phyloP scores from a whole-genome alignment of 305 asterid species.

The Caryopteris hybrid region DNA sequence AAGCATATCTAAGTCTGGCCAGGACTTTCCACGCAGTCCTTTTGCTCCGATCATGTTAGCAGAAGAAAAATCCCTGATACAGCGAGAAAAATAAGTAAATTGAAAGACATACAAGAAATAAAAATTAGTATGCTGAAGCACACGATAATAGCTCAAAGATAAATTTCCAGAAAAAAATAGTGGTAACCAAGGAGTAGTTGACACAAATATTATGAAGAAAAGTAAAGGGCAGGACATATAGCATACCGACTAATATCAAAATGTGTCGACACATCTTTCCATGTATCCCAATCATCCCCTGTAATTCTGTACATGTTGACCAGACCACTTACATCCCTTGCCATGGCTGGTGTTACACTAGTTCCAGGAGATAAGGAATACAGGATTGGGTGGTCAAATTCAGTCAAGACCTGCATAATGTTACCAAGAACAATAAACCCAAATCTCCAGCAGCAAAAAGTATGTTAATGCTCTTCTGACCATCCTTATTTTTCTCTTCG shows the following conservation, averaged over 20 bases:
- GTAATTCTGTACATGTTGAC: slow-evolving; percentile 91
- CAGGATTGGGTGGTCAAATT: slow-evolving; percentile 47
- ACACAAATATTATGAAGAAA: neutral
- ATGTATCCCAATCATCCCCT: slow-evolving; percentile 94
- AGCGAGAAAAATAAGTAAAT: neutral
- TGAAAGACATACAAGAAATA: neutral
- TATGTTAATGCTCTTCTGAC: neutral
- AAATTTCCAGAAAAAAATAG: neutral
- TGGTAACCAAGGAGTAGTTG: neutral
- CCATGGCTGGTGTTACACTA: slow-evolving; percentile 70
- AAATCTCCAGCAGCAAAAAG: neutral
- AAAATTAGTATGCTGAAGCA: neutral
- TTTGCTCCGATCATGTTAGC: slow-evolving; percentile 71
- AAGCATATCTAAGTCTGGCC: slow-evolving; percentile 99
- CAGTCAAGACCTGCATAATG: slow-evolving; percentile 55
- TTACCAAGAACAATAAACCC: neutral
- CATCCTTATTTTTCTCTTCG: neutral
- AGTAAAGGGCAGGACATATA: neutral
- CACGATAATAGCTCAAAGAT: neutral
- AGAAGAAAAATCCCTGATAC: slow-evolving; percentile 62
- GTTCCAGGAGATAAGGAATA: slow-evolving; percentile 94
- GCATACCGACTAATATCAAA: slow-evolving; percentile 68
- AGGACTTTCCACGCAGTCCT: slow-evolving; percentile 78
- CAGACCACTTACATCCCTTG: slow-evolving; percentile 52
- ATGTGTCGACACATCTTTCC: slow-evolving; percentile 76